These are phyloP conservation scores for Phaeosphaeria sp. DNA, from an alignment of 2,329 filamentous ascomycete genomes.

Conservation along the genomic window DNA sequence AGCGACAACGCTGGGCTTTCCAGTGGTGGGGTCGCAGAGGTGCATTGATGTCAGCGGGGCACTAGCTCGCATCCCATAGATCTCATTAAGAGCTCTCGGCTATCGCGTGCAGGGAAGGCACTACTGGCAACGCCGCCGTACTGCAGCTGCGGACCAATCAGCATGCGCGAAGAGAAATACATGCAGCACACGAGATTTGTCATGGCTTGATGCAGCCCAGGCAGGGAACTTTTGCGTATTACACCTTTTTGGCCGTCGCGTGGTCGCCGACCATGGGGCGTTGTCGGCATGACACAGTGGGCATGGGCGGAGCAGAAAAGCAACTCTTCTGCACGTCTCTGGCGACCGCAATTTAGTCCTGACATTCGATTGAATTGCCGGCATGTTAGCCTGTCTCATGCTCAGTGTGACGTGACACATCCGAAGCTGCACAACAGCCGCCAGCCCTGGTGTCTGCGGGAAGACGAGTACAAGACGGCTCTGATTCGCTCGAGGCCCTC, in stretches of 20 bases:
- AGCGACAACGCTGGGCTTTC: conserved; percentile 4
- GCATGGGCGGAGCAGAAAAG: conserved; percentile 5
- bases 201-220: not conserved
- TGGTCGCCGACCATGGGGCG: conserved; percentile 2
- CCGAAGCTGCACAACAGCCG: not conserved
- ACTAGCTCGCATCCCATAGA: conserved; percentile 9
- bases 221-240: conserved; percentile 2
- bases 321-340: not conserved
- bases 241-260: conserved; percentile 1
- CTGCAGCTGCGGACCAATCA: conserved; percentile 20
- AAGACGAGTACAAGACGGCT: not conserved
- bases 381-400: conserved; percentile 10
- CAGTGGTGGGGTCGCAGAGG: conserved; percentile 15
- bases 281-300: not conserved
- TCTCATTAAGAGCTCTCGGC: conserved; percentile 17
- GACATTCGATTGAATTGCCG: conserved; percentile 4
- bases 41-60: conserved; percentile 24
- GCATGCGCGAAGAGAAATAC: not conserved
- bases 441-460: not conserved
- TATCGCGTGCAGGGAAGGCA: conserved; percentile 9
- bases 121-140: not conserved
- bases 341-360: not conserved
- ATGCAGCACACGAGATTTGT: conserved; percentile 1
- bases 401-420: conserved; percentile 6
- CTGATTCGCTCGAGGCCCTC: conserved; percentile 3